These are phyloP conservation scores for Ganoderma leucocontextum DNA, from an alignment of 1,284 basidiomycete species.

Conservation along the genomic window DNA sequence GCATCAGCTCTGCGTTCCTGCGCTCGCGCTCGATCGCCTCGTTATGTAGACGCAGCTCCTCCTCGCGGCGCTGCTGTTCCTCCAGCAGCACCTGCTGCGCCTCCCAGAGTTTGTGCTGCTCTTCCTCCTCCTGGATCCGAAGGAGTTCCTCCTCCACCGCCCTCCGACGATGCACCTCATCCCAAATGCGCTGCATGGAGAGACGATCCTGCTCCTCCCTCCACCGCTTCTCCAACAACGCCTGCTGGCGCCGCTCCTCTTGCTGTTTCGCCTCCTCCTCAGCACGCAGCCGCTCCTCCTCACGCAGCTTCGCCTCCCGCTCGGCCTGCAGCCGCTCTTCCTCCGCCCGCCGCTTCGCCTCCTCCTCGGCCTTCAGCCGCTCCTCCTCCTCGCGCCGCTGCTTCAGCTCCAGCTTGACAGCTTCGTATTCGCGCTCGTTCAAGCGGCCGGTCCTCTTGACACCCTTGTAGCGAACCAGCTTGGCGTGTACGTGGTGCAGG, in stretches of 20 bases:
- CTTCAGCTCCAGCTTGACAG: neutral
- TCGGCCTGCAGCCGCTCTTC: neutral
- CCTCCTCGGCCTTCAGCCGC: neutral
- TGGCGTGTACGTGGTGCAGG: neutral
- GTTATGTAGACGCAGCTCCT: neutral
- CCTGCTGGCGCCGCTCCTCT: neutral
- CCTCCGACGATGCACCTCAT: neutral
- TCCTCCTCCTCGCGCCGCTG: neutral
- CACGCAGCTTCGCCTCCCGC: neutral
- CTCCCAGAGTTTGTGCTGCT: neutral
- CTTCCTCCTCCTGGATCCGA: neutral
- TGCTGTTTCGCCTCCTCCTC: neutral
- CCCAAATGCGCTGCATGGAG: neutral
- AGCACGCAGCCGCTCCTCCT: conserved; percentile 1
- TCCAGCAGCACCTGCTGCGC: neutral
- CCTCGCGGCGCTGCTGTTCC: neutral
- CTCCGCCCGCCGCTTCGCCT: conserved; percentile 1
- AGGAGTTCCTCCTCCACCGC: neutral
- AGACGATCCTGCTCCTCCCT: conserved; percentile 10
- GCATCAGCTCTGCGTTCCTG: neutral
- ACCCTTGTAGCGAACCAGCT: neutral
- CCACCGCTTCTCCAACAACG: neutral
- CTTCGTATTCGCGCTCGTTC: neutral
- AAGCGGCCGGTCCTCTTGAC: neutral
- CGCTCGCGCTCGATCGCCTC: neutral